Percentiles rank a stretch among this genome's conserved stretches.
phyloP scores from a whole-genome alignment of 2,329 filamentous ascomycete genomes.

The Lasiodiplodia citricola region DNA sequence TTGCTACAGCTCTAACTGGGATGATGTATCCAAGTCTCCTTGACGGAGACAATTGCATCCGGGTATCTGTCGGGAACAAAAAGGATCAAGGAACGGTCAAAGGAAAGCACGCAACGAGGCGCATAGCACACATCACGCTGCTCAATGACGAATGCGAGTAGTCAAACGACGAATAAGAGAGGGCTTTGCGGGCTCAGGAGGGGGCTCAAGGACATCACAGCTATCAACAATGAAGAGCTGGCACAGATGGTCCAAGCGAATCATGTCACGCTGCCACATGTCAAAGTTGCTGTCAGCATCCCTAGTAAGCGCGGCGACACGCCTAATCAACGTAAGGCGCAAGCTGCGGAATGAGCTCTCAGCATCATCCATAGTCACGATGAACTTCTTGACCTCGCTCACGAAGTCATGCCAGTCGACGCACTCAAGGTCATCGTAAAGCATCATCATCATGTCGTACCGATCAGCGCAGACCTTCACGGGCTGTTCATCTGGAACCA shows the following conservation, averaged over 20 bases:
- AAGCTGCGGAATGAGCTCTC: not conserved
- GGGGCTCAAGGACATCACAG: not conserved
- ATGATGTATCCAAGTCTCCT: too few species aligned
- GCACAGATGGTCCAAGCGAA: not conserved
- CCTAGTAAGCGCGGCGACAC: not conserved
- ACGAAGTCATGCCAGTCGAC: not conserved
- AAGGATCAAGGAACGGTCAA: too few species aligned
- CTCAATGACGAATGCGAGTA: too few species aligned
- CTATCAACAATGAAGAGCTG: not conserved
- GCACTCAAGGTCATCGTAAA: not conserved
- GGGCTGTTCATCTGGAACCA: not conserved
- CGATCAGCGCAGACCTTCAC: not conserved
- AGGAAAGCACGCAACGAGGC: not conserved
- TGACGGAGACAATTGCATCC: too few species aligned
- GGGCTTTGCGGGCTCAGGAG: not conserved
- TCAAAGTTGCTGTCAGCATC: slow-evolving; percentile 8
- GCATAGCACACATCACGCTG: not conserved
- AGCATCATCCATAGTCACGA: not conserved
- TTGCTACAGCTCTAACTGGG: too few species aligned
- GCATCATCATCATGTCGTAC: not conserved
- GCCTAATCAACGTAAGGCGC: not conserved
- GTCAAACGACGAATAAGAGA: not conserved
- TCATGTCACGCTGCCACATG: slow-evolving; percentile 29
- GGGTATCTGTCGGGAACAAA: too few species aligned
- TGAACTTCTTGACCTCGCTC: not conserved